These are phyloP conservation scores for Podaxis sp. DNA, from an alignment of 768 basidiomycete species.

Conservation along the genomic window DNA sequence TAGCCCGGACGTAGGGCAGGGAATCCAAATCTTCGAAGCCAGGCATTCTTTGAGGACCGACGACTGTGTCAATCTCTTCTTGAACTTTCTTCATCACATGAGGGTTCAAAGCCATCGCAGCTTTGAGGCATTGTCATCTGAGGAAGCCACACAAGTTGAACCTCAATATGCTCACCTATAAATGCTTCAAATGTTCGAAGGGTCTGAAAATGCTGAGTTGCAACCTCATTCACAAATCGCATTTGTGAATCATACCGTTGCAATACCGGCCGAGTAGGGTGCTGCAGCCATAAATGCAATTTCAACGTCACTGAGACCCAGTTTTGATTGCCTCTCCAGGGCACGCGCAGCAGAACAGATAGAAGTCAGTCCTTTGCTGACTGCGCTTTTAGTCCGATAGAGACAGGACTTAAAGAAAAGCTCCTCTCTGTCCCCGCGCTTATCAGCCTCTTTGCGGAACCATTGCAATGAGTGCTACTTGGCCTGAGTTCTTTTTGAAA, in stretches of 20 bases:
- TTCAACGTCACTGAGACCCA: constrained; percentile 36
- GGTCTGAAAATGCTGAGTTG: constrained; percentile 9
- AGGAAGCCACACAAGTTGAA: neutral
- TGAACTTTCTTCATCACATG: constrained; percentile 27
- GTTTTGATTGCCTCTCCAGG: constrained; percentile 34
- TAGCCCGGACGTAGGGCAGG: constrained; percentile 22
- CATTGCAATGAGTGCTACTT: constrained; percentile 23
- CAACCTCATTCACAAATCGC: neutral
- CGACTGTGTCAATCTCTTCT: constrained; percentile 29
- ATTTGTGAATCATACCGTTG: constrained; percentile 17
- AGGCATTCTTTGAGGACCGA: constrained; percentile 27
- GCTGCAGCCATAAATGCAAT: constrained; percentile 31
- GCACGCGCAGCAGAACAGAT: constrained; percentile 31
- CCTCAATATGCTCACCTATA: constrained; percentile 9
- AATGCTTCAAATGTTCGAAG: constrained; percentile 13
- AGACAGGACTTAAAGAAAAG: constrained; percentile 18
- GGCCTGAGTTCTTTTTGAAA: neutral
- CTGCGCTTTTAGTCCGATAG: constrained; percentile 16
- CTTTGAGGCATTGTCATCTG: constrained; percentile 8
- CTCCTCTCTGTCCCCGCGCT: constrained; percentile 17
- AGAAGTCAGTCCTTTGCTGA: constrained; percentile 17
- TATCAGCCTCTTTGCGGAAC: constrained; percentile 23
- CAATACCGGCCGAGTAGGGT: constrained; percentile 25
- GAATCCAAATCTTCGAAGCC: constrained; percentile 24
- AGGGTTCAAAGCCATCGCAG: constrained; percentile 29